Conservation (phyloP, 768 basidiomycete genomes). For the Daedalea quercina region DNA sequence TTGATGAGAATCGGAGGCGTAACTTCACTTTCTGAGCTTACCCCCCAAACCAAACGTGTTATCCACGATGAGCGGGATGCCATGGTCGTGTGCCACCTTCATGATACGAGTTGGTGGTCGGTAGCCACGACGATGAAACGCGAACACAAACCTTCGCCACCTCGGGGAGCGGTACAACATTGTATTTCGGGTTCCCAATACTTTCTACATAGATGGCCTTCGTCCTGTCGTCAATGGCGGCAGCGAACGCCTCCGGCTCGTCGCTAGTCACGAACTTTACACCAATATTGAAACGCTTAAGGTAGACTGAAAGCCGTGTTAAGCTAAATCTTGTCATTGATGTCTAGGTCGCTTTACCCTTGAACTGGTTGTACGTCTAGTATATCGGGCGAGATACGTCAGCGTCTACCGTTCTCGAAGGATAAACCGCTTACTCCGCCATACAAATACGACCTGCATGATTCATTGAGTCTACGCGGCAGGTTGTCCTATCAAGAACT, state of each 20-base stretch:
- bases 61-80: constrained; percentile 75
- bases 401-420: not conserved
- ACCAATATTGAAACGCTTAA: constrained; percentile 64
- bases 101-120: not conserved
- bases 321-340: not conserved
- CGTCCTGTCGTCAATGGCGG: constrained; percentile 74
- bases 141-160: constrained; percentile 48
- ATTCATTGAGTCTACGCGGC: not conserved
- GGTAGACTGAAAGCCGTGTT: constrained; percentile 38
- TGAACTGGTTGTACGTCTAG: constrained; percentile 69
- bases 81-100: constrained; percentile 63
- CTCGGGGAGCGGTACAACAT: constrained; percentile 56
- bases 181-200: constrained; percentile 76
- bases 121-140: not conserved
- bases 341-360: constrained; percentile 31
- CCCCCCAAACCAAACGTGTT: constrained; percentile 77
- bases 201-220: constrained; percentile 73
- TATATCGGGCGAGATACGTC: not conserved
- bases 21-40: constrained; percentile 6
- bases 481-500: constrained; percentile 17
- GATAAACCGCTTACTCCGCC: constrained; percentile 45
- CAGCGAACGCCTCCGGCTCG: constrained; percentile 51
- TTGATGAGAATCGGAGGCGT: not conserved
- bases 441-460: constrained; percentile 50
- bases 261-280: constrained; percentile 58